Base-by-base conservation (phyloP, 768 basidiomycete species). In the Amanita subjunquillea region DNA sequence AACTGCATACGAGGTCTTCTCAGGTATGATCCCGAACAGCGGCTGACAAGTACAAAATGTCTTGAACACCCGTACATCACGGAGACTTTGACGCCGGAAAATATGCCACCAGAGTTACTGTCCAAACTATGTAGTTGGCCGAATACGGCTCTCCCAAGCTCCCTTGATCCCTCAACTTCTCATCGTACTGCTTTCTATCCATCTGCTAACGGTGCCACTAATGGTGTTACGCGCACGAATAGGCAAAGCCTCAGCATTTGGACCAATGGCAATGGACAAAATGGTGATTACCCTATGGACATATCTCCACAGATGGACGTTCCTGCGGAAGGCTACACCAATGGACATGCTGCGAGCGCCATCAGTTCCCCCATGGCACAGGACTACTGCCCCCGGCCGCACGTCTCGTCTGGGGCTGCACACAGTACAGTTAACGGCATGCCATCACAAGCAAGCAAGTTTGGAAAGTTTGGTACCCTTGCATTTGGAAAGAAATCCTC, bases 1-100 rank as follows among this genome's bases (percentile, higher is more conserved):
- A 85, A 96, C 62, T 94, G 91, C 68, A 96, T 99, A 63, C 76
- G 82, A 45, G 91, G 95, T 63, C 75, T 97, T 13, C 79, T 99
- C 55, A 87, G 83, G 61, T 98, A 96, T 69, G 91, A 98, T 60
- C 94, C 96, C 23, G 82, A 83, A 38, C 73, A 77, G 46, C 86
- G 96, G 27, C 73, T 97, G 46, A 96, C 93, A 1, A 87, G 90
- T 53, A 77, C 77, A 46, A 80, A 94, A 64, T 95, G 93, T 65
- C 71, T 96, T 56, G 80, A 91, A 30, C 93, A 97, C 65, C 75
- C 82, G 12, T 99, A 98, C 72, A 81, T 97, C 53, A 76, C 77
- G 54, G 90, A 96, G 68, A 90, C 87, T 10, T 71, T 73, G 55
- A 80, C 77, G 34, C 75, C 79, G 46, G 85, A 85, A 57, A 72